A percentile compares a stretch with the other conserved stretches of the same genome.
Evolutionary conservation across 1,139 yeast genomes (phyloP).

Genomic region (Yamadazyma diddensiae): DNA sequence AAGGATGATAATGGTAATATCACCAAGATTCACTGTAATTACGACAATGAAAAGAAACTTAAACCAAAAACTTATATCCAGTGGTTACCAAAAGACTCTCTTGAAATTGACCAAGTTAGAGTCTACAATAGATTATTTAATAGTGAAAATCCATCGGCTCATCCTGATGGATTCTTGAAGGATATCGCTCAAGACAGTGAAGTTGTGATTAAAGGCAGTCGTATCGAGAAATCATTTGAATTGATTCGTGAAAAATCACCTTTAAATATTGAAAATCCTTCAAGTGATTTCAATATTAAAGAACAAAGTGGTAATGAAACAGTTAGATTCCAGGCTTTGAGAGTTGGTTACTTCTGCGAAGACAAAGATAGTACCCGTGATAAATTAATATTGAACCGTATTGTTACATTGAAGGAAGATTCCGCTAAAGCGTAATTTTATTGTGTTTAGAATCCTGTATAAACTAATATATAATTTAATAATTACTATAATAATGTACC

Average conservation of each 20-base stretch:
- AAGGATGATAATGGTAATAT: constrained; percentile 64
- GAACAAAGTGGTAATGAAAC: constrained; percentile 69
- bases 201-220: constrained; percentile 57
- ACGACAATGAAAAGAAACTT: constrained; percentile 60
- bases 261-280: constrained; percentile 64
- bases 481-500: too few relatives aligned
- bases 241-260: constrained; percentile 73
- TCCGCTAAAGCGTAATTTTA: constrained; percentile 18
- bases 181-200: constrained; percentile 84
- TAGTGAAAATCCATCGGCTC: constrained; percentile 85
- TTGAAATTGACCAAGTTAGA: constrained; percentile 70
- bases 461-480: too few relatives aligned
- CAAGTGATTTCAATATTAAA: constrained; percentile 66
- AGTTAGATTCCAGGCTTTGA: constrained; percentile 95
- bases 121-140: constrained; percentile 84
- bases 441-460: too few relatives aligned
- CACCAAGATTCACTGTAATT: constrained; percentile 70
- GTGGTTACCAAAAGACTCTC: constrained; percentile 81
- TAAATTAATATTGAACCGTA: constrained; percentile 72
- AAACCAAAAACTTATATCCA: constrained; percentile 95
- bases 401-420: constrained; percentile 85
- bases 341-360: constrained; percentile 94
- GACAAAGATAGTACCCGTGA: constrained; percentile 72
- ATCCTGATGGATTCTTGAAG: constrained; percentile 83
- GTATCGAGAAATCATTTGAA: constrained; percentile 75